These are phyloP conservation scores for Mycosphaerella sp. DNA, from an alignment of 2,329 filamentous ascomycete species.

Conservation along the genomic window DNA sequence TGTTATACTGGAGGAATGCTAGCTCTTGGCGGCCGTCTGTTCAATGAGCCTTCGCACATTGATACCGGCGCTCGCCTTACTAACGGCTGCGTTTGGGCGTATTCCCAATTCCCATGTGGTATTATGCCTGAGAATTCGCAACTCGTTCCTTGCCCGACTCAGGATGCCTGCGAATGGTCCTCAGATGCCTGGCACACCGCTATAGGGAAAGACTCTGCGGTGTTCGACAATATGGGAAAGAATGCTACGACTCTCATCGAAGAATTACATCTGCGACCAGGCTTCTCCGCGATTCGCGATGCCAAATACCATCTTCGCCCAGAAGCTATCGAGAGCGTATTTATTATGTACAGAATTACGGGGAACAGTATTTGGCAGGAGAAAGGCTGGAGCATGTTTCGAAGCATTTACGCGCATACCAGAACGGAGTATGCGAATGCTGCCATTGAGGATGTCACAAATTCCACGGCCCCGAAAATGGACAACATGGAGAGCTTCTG, in stretches of 20 bases:
- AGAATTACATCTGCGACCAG: constrained; percentile 46
- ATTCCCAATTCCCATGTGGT: constrained; percentile 51
- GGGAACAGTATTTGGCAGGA: constrained; percentile 60
- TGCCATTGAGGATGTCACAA: constrained; percentile 60
- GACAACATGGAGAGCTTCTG: constrained; percentile 73
- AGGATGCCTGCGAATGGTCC: constrained; percentile 40
- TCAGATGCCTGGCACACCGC: constrained; percentile 40
- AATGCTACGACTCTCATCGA: constrained; percentile 33
- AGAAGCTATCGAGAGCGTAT: constrained; percentile 75
- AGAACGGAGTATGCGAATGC: constrained; percentile 58
- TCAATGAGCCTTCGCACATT: constrained; percentile 50
- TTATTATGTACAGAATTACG: constrained; percentile 69
- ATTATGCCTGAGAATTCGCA: constrained; percentile 58
- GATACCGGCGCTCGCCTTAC: constrained; percentile 53
- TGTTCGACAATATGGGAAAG: constrained; percentile 24
- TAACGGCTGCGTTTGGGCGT: constrained; percentile 59
- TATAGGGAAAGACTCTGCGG: constrained; percentile 33
- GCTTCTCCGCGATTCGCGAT: constrained; percentile 52
- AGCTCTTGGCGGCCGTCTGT: constrained; percentile 58
- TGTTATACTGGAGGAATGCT: constrained; percentile 70
- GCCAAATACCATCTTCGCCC: constrained; percentile 61
- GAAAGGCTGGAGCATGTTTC: constrained; percentile 70
- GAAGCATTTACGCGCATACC: constrained; percentile 56
- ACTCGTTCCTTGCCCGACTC: constrained; percentile 44
- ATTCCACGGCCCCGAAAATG: constrained; percentile 37